Conservation (phyloP, 2,329 filamentous ascomycete genomes). For the Diaporthe eres region DNA sequence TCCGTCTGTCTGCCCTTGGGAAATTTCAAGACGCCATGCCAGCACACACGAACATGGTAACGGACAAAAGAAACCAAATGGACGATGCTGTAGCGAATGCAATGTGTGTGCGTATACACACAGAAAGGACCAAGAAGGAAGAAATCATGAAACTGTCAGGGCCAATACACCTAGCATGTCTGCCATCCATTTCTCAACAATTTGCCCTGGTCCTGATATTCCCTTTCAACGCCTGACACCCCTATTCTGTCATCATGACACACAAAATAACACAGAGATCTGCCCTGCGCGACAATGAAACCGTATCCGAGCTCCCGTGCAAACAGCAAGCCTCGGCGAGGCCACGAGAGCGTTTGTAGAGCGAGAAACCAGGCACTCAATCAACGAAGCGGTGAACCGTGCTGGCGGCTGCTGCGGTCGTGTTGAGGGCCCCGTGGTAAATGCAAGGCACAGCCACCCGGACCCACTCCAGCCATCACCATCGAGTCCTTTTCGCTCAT, state of each 20-base stretch:
- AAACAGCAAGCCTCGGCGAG: conserved; percentile 14
- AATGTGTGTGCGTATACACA: conserved; percentile 34
- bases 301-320: conserved; percentile 17
- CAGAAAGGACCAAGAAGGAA: not conserved
- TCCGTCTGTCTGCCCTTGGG: not conserved
- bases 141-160: not conserved
- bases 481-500: conserved; percentile 53
- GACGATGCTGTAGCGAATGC: conserved; percentile 39
- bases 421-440: not conserved
- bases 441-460: not conserved
- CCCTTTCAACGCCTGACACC: conserved; percentile 38
- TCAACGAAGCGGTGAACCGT: not conserved
- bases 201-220: conserved; percentile 24
- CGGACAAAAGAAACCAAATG: not conserved
- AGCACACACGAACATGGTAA: conserved; percentile 8
- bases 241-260: conserved; percentile 10
- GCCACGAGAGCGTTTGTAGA: not conserved
- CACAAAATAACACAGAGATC: conserved; percentile 14
- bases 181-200: conserved; percentile 34
- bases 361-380: not conserved
- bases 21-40: conserved; percentile 22
- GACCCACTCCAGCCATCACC: conserved; percentile 6
- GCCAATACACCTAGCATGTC: conserved; percentile 25
- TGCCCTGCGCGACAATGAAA: conserved; percentile 8
- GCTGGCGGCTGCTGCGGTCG: not conserved